Evolutionary conservation across 768 basidiomycete genomes (phyloP), one percentile per base, ranked within the genome.

Genomic region (Podaxis carcinomalis): DNA sequence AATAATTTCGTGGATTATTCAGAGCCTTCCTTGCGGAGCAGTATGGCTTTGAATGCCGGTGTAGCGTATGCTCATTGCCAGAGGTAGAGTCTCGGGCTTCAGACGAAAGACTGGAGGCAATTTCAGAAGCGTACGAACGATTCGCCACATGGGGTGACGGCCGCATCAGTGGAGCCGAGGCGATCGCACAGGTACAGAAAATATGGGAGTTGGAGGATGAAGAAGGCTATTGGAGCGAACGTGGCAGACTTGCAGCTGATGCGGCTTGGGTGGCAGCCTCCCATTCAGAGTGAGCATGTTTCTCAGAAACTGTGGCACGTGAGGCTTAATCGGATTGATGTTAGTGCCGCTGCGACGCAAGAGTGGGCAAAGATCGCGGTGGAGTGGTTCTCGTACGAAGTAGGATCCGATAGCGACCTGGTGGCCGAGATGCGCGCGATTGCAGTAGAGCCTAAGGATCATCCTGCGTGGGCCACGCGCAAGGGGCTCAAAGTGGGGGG

Each of bases 181-280:
- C 86, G 3, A 75, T 84, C 62, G 69, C 73, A 11, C 65, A 77
- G 3, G 80, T 79, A 36, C 73, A 76, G 56, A 67, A 75, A 56
- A 86, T 87, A 23, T 89, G 86, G 87, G 62, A 71, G 9, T 59
- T 86, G 5, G 86, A 81, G 35, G 80, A 84, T 37, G 77, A 81
- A 64, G 87, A 89, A 72, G 84, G 83, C 0, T 88, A 89, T 66
- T 80, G 78, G 77, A 87, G 85, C 66, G 87, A 85, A 71, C 75
- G 86, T 40, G 87, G 87, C 9, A 74, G 78, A 63, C 73, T 88
- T 2, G 86, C 87, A 5, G 82, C 83, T 25, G 87, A 88, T 67
- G 84, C 82, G 9, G 77, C 77, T 5, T 81, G 76, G 74, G 79
- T 88, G 19, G 84, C 86, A 6, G 83, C 82, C 13, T 75, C 85